Evolutionary conservation across 2,329 filamentous ascomycete species (phyloP), one percentile per base, ranked within the genome.

Genomic region (Colletotrichum sp.): DNA sequence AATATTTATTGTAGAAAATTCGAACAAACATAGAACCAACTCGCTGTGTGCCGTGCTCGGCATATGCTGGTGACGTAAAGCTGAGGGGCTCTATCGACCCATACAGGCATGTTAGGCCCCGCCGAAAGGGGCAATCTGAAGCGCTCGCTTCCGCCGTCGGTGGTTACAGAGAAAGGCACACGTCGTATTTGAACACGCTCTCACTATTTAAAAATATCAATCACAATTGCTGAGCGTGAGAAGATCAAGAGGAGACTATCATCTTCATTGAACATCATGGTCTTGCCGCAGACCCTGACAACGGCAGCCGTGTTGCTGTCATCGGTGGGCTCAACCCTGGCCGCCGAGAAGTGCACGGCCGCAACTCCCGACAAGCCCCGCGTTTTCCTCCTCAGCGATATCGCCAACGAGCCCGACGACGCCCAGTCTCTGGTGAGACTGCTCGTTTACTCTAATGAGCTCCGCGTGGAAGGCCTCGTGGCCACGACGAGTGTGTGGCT

Each of bases 381-480:
- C 8, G 80, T 84, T 4, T 84, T 84, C 71, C 80, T 85, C 66
- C 63, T 83, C 15, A 82, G 81, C 28, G 84, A 85, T 67, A 85
- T 85, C 57, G 81, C 81, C 63, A 85, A 85, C 74, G 84, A 85
- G 72, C 84, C 83, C 4, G 84, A 85, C 67, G 83, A 85, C 78
- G 79, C 81, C 1, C 80, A 82, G 75, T 84, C 81, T 7, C 74
- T 86, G 5, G 81, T 84, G 7, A 81, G 84, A 4, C 82, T 82
- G 39, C 79, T 86, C 5, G 73, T 83, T 0, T 86, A 86, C 70
- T 78, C 82, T 7, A 85, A 86, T 74, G 81, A 86, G 73, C 83
- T 86, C 64, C 79, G 82, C 30, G 84, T 82, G 3, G 79, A 83
- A 55, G 84, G 83, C 2, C 72, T 85, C 7, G 82, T 83, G 3